phyloP scores from a whole-genome alignment of 805 yeast species.

The Myxozyma kluyveri region DNA sequence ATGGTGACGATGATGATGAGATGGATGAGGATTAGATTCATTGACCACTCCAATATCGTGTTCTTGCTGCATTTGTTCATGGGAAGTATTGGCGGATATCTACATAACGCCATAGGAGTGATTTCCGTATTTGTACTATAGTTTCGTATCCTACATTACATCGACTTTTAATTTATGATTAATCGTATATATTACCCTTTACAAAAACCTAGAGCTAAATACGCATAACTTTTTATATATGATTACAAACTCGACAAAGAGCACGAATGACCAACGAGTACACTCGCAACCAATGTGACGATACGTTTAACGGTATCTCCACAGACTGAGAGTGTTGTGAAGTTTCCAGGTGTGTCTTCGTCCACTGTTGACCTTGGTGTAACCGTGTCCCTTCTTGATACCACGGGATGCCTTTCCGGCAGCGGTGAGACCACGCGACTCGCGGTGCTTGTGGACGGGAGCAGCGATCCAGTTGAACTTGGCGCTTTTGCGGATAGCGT shows the following conservation, averaged over 20 bases:
- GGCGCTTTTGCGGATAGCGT: conserved; percentile 98
- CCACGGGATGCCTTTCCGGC: conserved; percentile 99
- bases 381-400: conserved; percentile 99
- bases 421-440: conserved; percentile 97
- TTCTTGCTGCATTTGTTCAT: neutral
- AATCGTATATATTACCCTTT: too few relatives aligned
- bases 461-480: conserved; percentile 99
- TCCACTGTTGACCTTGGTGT: conserved; percentile 97
- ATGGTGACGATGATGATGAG: conserved; percentile 60
- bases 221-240: too few relatives aligned
- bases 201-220: too few relatives aligned
- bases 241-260: too few relatives aligned
- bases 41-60: conserved; percentile 2
- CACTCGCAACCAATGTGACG: neutral
- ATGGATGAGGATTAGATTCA: conserved; percentile 25
- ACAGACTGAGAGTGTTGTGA: conserved; percentile 95
- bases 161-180: too few relatives aligned
- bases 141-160: neutral
- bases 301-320: conserved; percentile 95
- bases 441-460: conserved; percentile 99
- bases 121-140: neutral
- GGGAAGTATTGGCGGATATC: neutral
- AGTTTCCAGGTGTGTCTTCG: conserved; percentile 94
- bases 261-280: conserved; percentile 6
- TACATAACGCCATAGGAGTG: neutral